A percentile compares a stretch with the other conserved stretches of the same genome.
These are phyloP conservation scores for Pythium guiyangense DNA, from an alignment of 352 stramenopile species.

Conservation along the genomic window DNA sequence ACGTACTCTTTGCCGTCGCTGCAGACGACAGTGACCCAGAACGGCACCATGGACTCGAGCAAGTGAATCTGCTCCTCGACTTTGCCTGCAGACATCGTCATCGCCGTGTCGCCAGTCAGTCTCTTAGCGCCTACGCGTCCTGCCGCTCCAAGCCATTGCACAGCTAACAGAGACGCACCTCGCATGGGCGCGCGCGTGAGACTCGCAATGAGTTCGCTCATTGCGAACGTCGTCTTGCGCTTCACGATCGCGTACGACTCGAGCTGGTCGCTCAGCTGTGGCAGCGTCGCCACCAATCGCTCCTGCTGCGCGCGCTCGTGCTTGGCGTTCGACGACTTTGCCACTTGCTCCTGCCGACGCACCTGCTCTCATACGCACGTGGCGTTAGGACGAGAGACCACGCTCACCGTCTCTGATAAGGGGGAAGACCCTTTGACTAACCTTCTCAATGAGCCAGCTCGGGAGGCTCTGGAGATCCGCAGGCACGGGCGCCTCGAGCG, in stretches of 20 bases:
- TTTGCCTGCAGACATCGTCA: too few species aligned
- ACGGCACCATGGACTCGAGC: slow-evolving; percentile 61
- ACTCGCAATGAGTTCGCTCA: slow-evolving; percentile 38
- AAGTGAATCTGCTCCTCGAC: slow-evolving; percentile 67
- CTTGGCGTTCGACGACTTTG: slow-evolving; percentile 35
- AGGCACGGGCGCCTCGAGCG: slow-evolving; percentile 57
- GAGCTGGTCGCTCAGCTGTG: slow-evolving; percentile 70
- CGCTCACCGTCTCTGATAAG: too few species aligned
- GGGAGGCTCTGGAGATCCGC: slow-evolving; percentile 63
- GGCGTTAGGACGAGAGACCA: too few species aligned
- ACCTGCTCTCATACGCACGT: too few species aligned
- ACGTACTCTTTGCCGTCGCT: slow-evolving; percentile 67
- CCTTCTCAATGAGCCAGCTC: slow-evolving; percentile 73
- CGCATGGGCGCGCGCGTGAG: slow-evolving; percentile 45
- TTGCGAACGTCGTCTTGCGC: slow-evolving; percentile 53
- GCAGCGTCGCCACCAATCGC: slow-evolving; percentile 53
- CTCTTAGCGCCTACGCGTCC: background rate
- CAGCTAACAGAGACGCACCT: slow-evolving; percentile 3
- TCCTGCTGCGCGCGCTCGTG: slow-evolving; percentile 35
- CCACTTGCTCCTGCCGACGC: slow-evolving; percentile 42
- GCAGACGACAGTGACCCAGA: slow-evolving; percentile 67
- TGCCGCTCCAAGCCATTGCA: background rate
- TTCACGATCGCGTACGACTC: slow-evolving; percentile 65
- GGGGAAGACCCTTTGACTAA: too few species aligned
- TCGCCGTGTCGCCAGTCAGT: too few species aligned